Percentiles rank a stretch among this genome's conserved stretches.
Evolutionary conservation across 2,329 filamentous ascomycete species (phyloP).

Genomic region (Myriosclerotinia curreyana): DNA sequence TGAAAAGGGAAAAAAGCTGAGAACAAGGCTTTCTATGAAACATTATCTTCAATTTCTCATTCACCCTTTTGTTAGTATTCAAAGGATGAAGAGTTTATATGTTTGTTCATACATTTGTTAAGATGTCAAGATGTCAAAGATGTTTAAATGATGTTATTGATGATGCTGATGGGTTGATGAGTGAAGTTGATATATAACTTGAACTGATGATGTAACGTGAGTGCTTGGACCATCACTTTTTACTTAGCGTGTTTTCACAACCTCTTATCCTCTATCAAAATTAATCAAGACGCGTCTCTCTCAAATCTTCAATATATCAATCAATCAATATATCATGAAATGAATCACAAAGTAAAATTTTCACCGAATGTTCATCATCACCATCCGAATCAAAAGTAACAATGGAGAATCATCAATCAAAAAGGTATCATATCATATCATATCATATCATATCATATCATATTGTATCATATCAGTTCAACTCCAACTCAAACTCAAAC

Average conservation of each 20-base stretch:
- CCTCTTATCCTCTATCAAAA: conserved; percentile 9
- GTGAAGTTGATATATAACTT: too few relatives aligned
- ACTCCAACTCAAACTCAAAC: too few relatives aligned
- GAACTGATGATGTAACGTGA: too few relatives aligned
- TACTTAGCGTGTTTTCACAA: conserved; percentile 6
- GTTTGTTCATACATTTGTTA: neutral
- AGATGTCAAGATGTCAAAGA: neutral
- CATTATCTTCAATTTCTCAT: neutral
- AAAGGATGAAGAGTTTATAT: neutral
- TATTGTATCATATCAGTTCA: too few relatives aligned
- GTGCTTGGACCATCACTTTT: conserved; percentile 15
- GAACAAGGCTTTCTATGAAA: neutral
- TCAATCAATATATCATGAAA: too few relatives aligned
- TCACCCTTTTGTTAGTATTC: neutral
- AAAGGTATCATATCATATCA: conserved; percentile 14
- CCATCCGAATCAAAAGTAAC: neutral
- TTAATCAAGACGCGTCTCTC: conserved; percentile 8
- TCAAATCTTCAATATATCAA: conserved; percentile 4
- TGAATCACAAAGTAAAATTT: neutral
- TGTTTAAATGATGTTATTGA: too few relatives aligned
- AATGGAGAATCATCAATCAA: conserved; percentile 16
- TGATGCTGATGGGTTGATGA: too few relatives aligned
- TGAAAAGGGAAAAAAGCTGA: neutral
- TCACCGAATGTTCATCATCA: too few relatives aligned
- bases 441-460: too few relatives aligned